These are phyloP conservation scores for Emericellopsis cladophorae DNA, from an alignment of 2,329 filamentous ascomycete species.

Conservation along the genomic window DNA sequence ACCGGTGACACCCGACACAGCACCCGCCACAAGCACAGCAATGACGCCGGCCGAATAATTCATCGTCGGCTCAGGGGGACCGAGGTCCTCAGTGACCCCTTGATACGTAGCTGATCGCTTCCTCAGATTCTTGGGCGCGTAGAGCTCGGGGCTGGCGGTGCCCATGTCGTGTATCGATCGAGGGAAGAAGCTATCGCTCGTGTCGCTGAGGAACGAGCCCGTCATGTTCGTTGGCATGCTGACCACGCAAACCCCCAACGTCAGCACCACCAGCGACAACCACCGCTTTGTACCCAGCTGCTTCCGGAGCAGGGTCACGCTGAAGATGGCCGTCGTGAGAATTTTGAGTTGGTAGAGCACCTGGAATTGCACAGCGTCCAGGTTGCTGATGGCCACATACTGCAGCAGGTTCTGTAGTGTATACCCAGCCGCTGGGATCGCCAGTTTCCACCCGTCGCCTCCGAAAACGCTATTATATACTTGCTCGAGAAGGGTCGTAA, in stretches of 20 bases:
- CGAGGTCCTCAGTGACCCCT: conserved; percentile 58
- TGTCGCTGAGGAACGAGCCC: conserved; percentile 44
- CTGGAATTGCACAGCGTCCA: conserved; percentile 88
- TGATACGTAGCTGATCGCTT: conserved; percentile 75
- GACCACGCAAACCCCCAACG: conserved; percentile 72
- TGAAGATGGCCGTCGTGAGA: conserved; percentile 79
- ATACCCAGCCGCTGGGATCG: conserved; percentile 77
- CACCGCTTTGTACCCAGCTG: conserved; percentile 63
- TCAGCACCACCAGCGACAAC: conserved; percentile 67
- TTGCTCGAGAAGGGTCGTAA: conserved; percentile 67
- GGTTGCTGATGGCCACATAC: conserved; percentile 80
- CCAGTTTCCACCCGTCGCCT: conserved; percentile 88
- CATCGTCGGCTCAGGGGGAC: conserved; percentile 40
- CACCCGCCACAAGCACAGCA: conserved; percentile 66
- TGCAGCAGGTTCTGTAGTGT: conserved; percentile 89
- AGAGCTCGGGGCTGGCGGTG: conserved; percentile 24
- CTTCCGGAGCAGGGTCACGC: conserved; percentile 62
- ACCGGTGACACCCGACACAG: conserved; percentile 72
- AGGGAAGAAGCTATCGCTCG: conserved; percentile 58
- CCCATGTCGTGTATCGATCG: conserved; percentile 68
- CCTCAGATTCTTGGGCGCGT: conserved; percentile 1
- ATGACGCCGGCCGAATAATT: conserved; percentile 69
- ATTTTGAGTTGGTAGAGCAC: conserved; percentile 93
- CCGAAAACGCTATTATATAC: conserved; percentile 74
- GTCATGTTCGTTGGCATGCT: conserved; percentile 53